These are phyloP conservation scores for Mytilinidion resinicola DNA, from an alignment of 495 filamentous ascomycete genomes.

Conservation along the genomic window DNA sequence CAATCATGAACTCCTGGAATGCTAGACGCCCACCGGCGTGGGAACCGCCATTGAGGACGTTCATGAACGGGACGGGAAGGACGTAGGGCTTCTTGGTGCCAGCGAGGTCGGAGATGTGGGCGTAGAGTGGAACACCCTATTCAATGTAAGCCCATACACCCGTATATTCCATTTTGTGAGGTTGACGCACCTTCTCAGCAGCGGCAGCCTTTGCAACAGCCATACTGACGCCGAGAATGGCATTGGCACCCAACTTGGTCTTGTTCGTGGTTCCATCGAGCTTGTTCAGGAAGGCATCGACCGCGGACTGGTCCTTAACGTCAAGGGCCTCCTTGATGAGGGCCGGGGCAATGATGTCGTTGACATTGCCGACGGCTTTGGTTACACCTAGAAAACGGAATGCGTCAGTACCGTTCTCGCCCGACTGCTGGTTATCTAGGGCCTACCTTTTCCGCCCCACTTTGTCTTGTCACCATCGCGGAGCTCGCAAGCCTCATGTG, in stretches of 20 bases:
- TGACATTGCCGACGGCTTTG: slow-evolving; percentile 95
- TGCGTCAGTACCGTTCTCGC: slow-evolving; percentile 9
- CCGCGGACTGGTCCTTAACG: slow-evolving; percentile 90
- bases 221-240: slow-evolving; percentile 93
- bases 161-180: background rate
- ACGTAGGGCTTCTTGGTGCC: slow-evolving; percentile 99
- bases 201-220: slow-evolving; percentile 97
- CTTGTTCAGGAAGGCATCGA: slow-evolving; percentile 91
- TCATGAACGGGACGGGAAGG: slow-evolving; percentile 98
- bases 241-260: slow-evolving; percentile 96
- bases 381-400: slow-evolving; percentile 54
- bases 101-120: slow-evolving; percentile 95
- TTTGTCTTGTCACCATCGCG: slow-evolving; percentile 97
- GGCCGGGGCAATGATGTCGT: slow-evolving; percentile 82
- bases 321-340: slow-evolving; percentile 90
- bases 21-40: slow-evolving; percentile 97
- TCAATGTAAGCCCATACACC: slow-evolving; percentile 1
- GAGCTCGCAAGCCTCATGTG: slow-evolving; percentile 97
- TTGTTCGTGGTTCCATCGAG: slow-evolving; percentile 97
- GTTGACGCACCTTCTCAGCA: slow-evolving; percentile 71
- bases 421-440: background rate
- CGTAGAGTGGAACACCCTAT: slow-evolving; percentile 85
- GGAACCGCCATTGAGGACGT: slow-evolving; percentile 98
- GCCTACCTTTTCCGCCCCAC: slow-evolving; percentile 84
- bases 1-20: slow-evolving; percentile 99